Conservation (phyloP, 1,284 basidiomycete genomes). For the Entoloma clypeatum region DNA sequence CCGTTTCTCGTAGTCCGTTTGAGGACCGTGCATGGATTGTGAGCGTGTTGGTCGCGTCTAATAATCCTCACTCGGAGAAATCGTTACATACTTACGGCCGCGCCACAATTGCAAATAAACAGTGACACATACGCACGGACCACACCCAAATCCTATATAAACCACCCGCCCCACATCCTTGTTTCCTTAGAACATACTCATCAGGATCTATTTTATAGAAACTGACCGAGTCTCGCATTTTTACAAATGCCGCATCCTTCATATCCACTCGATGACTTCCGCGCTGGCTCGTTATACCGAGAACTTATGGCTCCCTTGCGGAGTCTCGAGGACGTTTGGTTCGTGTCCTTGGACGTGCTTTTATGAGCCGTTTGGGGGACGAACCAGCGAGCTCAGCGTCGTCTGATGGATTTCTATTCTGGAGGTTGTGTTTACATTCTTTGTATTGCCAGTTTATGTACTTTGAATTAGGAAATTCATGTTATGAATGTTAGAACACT, state of each 20-base stretch:
- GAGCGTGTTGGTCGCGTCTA: too few species aligned
- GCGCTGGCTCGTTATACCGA: conserved; percentile 72
- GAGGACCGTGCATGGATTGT: too few species aligned
- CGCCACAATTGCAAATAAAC: not conserved
- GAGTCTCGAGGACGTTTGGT: conserved; percentile 75
- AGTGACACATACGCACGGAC: conserved; percentile 31
- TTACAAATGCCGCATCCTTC: conserved; percentile 76
- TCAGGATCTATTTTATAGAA: conserved; percentile 80
- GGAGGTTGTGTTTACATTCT: conserved; percentile 8
- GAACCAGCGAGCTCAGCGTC: conserved; percentile 62
- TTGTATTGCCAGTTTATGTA: conserved; percentile 1
- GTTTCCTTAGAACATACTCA: conserved; percentile 72
- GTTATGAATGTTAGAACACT: not conserved
- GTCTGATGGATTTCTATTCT: conserved; percentile 64
- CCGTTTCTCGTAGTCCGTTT: too few species aligned
- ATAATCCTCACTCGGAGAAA: too few species aligned
- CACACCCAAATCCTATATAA: conserved; percentile 39
- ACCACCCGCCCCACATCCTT: conserved; percentile 8
- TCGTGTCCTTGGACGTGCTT: conserved; percentile 32
- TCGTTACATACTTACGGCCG: too few species aligned
- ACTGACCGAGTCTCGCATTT: conserved; percentile 85
- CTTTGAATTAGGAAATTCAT: not conserved
- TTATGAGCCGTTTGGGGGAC: conserved; percentile 33
- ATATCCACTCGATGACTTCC: conserved; percentile 72
- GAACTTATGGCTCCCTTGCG: conserved; percentile 51